phyloP scores from a whole-genome alignment of 2,329 filamentous ascomycete genomes.

The Neopestalotiopsis rosae region DNA sequence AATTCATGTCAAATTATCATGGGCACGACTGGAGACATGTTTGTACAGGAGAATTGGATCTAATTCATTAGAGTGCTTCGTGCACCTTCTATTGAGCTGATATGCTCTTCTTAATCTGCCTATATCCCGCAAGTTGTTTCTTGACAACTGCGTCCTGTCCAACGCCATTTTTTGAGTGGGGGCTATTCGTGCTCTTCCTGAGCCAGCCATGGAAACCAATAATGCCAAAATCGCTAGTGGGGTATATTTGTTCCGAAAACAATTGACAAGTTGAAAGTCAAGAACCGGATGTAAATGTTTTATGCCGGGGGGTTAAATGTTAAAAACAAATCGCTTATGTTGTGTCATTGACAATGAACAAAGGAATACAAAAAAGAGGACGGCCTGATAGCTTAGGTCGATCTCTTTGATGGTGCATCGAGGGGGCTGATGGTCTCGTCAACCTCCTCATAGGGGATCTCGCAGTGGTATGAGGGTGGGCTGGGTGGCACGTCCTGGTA shows the following conservation, averaged over 20 bases:
- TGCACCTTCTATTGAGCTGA: neutral
- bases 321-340: conserved; percentile 1
- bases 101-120: neutral
- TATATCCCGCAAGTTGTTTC: neutral
- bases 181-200: neutral
- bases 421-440: conserved; percentile 8
- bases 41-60: neutral
- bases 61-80: neutral
- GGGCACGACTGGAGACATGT: neutral
- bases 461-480: conserved; percentile 69
- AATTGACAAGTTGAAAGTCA: neutral
- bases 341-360: conserved; percentile 5
- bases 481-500: conserved; percentile 92
- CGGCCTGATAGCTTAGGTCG: neutral
- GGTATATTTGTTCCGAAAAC: conserved; percentile 7
- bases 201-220: neutral
- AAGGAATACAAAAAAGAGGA: neutral
- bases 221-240: neutral
- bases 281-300: neutral
- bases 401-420: neutral
- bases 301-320: neutral
- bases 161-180: neutral
- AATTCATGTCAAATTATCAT: neutral
- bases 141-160: conserved; percentile 7
- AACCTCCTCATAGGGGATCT: conserved; percentile 20